Evolutionary conservation across 257 asterid genomes (phyloP).

Genomic region (Nicotiana knightiana): DNA sequence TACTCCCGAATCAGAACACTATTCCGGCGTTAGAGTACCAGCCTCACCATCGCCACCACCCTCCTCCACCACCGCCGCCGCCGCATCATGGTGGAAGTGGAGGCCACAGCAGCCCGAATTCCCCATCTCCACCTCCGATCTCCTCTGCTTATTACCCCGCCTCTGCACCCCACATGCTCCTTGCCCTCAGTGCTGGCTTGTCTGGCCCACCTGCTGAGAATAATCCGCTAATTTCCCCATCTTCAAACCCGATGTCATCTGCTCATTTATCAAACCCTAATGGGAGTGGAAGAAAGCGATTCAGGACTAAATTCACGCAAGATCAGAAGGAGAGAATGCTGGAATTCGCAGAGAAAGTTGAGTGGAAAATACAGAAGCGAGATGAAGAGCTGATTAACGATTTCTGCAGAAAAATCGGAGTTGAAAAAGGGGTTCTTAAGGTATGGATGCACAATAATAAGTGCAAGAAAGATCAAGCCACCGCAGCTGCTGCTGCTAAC

Average conservation of each 20-base stretch:
- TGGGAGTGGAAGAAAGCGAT: slow-evolving; percentile 3
- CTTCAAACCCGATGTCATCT: neutral
- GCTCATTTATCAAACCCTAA: neutral
- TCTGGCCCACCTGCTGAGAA: slow-evolving; percentile 11
- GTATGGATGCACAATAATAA: slow-evolving; percentile 44
- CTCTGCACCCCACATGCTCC: slow-evolving; percentile 50
- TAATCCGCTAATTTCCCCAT: neutral
- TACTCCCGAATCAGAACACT: slow-evolving; percentile 27
- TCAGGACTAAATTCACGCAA: slow-evolving; percentile 27
- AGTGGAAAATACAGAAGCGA: slow-evolving; percentile 31
- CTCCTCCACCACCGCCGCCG: slow-evolving; percentile 13
- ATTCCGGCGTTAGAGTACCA: slow-evolving; percentile 62
- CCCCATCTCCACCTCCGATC: slow-evolving; percentile 34
- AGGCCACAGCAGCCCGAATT: slow-evolving; percentile 25
- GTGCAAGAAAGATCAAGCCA: slow-evolving; percentile 16
- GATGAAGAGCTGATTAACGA: slow-evolving; percentile 25
- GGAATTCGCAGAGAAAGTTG: slow-evolving; percentile 23
- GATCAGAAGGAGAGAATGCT: slow-evolving; percentile 32
- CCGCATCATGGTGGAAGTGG: neutral
- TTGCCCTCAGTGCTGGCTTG: slow-evolving; percentile 38
- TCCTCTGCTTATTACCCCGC: slow-evolving; percentile 45
- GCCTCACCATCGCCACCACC: slow-evolving; percentile 17
- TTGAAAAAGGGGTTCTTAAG: slow-evolving; percentile 23
- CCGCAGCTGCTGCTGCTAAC: neutral
- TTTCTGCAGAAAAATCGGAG: slow-evolving; percentile 25